These are phyloP conservation scores for Ramaria rubella DNA, from an alignment of 768 basidiomycete genomes.

Conservation along the genomic window DNA sequence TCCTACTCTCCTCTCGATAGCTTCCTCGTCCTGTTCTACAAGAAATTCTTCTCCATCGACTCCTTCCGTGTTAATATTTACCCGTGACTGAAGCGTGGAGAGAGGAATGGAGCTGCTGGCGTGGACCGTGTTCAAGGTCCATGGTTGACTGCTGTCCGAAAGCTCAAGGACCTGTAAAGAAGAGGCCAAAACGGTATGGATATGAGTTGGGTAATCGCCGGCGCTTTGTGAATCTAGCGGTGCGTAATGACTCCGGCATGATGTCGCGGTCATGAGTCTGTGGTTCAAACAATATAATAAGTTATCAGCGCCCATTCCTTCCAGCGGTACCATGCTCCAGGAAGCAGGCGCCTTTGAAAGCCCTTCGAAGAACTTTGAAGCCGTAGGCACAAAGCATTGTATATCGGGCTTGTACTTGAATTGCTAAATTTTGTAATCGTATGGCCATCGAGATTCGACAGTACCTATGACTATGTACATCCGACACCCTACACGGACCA, in stretches of 20 bases:
- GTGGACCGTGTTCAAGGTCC: slow-evolving; percentile 23
- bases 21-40: slow-evolving; percentile 43
- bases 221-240: slow-evolving; percentile 4
- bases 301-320: not conserved
- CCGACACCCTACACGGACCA: too few relatives aligned
- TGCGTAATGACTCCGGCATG: slow-evolving; percentile 3
- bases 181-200: slow-evolving; percentile 45
- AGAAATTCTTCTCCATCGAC: slow-evolving; percentile 65
- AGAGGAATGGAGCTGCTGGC: slow-evolving; percentile 59
- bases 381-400: too few relatives aligned
- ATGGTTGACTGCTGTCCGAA: slow-evolving; percentile 48
- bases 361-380: too few relatives aligned
- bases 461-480: too few relatives aligned
- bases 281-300: not conserved
- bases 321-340: not conserved
- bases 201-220: slow-evolving; percentile 13
- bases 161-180: slow-evolving; percentile 77
- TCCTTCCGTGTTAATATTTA: too few relatives aligned
- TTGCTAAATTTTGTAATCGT: too few relatives aligned
- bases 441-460: too few relatives aligned
- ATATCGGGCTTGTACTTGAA: too few relatives aligned
- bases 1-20: slow-evolving; percentile 62
- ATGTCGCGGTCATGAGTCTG: not conserved
- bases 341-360: not conserved
- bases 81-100: slow-evolving; percentile 73